Percentiles rank a stretch among this genome's conserved stretches.
phyloP scores from a whole-genome alignment of 1,139 yeast genomes.

The Casaregolazyma lundiana region DNA sequence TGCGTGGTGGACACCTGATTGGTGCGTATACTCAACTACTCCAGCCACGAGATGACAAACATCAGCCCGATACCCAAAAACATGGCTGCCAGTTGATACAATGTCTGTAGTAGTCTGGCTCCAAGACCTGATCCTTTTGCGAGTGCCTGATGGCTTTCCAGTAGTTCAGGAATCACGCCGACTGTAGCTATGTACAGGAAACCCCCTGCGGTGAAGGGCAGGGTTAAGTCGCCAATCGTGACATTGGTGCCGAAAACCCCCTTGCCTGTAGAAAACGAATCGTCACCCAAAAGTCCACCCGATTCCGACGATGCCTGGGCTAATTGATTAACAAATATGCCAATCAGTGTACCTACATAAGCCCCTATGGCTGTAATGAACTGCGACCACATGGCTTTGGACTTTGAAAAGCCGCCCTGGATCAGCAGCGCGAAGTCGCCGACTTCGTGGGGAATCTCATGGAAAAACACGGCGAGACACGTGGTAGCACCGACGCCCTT shows the following conservation, averaged over 20 bases:
- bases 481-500: slow-evolving; percentile 58
- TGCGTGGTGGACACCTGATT: not conserved
- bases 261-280: slow-evolving; percentile 8
- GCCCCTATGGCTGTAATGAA: slow-evolving; percentile 61
- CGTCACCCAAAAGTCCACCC: slow-evolving; percentile 1
- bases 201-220: slow-evolving; percentile 71
- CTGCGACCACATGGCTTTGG: slow-evolving; percentile 60
- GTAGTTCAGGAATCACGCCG: slow-evolving; percentile 59
- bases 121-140: slow-evolving; percentile 23
- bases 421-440: slow-evolving; percentile 67
- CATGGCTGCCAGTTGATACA: slow-evolving; percentile 43
- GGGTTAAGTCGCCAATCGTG: slow-evolving; percentile 45
- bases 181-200: slow-evolving; percentile 62
- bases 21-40: slow-evolving; percentile 27
- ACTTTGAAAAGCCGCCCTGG: slow-evolving; percentile 59
- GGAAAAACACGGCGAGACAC: slow-evolving; percentile 60
- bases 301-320: slow-evolving; percentile 20
- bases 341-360: slow-evolving; percentile 55
- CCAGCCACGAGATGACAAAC: slow-evolving; percentile 50
- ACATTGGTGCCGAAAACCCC: slow-evolving; percentile 51
- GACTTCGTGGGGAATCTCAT: slow-evolving; percentile 71
- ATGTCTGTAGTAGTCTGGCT: slow-evolving; percentile 35
- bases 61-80: slow-evolving; percentile 47
- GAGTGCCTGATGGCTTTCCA: slow-evolving; percentile 40
- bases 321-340: slow-evolving; percentile 46